phyloP scores from a whole-genome alignment of 176 grass and related monocot species.

The Bolboschoenus planiculmis region DNA sequence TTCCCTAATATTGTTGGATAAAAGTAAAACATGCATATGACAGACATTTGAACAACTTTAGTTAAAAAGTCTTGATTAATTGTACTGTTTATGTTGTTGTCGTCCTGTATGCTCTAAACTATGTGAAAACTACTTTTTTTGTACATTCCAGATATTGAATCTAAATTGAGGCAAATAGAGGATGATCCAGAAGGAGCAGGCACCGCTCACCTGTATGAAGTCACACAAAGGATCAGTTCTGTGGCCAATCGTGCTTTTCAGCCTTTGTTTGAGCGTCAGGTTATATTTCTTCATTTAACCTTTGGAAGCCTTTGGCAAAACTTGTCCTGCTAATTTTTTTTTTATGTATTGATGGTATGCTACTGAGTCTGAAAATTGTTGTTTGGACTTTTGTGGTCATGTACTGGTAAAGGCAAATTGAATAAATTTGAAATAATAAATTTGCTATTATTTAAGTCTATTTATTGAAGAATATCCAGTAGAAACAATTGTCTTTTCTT shows the following conservation, averaged over 20 bases:
- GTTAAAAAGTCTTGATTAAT: slow-evolving; percentile 6
- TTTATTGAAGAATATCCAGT: neutral
- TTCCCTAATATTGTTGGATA: neutral
- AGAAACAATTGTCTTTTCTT: neutral
- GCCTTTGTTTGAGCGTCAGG: slow-evolving; percentile 98
- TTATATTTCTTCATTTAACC: slow-evolving; percentile 28
- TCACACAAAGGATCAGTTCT: slow-evolving; percentile 80
- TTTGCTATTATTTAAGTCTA: neutral
- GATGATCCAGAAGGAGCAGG: slow-evolving; percentile 98
- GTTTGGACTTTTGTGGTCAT: neutral
- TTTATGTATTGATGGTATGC: neutral
- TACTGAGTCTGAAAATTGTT: neutral
- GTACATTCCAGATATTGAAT: slow-evolving; percentile 75
- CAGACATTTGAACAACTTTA: neutral
- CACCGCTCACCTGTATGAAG: slow-evolving; percentile 70
- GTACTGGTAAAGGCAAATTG: neutral
- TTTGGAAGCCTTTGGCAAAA: neutral
- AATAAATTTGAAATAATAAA: neutral
- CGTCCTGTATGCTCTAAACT: slow-evolving; percentile 14
- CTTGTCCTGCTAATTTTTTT: neutral
- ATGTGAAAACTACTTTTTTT: neutral
- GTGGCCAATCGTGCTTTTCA: slow-evolving; percentile 90
- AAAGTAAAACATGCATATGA: neutral
- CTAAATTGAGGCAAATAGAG: slow-evolving; percentile 94
- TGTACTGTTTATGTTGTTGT: neutral